These are phyloP conservation scores for Shiraia sp. DNA, from an alignment of 2,329 filamentous ascomycete species.

Conservation along the genomic window DNA sequence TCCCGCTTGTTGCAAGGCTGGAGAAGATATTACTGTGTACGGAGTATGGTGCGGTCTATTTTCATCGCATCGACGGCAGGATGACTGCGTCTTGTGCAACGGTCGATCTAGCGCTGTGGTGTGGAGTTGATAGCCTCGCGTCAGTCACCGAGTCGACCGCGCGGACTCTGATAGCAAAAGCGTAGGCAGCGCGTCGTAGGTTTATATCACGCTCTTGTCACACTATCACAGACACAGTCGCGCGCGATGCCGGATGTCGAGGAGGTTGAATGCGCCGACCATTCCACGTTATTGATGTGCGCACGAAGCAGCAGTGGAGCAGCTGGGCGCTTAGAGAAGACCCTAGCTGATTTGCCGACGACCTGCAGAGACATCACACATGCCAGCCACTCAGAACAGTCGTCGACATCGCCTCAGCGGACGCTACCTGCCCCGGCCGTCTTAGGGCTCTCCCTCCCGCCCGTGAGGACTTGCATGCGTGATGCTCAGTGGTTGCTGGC, in stretches of 20 bases:
- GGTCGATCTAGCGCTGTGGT: conserved; percentile 2
- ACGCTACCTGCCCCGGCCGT: conserved; percentile 25
- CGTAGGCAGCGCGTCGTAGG: conserved; percentile 1
- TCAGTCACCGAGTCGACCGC: background rate
- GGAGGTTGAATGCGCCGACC: conserved; percentile 8
- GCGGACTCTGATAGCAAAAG: background rate
- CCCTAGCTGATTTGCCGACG: conserved; percentile 21
- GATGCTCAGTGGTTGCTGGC: conserved; percentile 33
- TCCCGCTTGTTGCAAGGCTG: conserved; percentile 5
- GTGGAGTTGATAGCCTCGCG: background rate
- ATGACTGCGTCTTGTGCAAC: conserved; percentile 13
- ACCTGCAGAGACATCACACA: conserved; percentile 32
- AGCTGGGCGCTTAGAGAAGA: conserved; percentile 36
- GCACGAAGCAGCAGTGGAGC: conserved; percentile 14
- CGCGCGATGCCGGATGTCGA: conserved; percentile 11
- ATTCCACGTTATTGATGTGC: conserved; percentile 10
- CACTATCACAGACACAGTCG: conserved; percentile 31
- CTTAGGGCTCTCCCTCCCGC: conserved; percentile 31
- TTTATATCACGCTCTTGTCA: conserved; percentile 30
- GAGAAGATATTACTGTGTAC: conserved; percentile 16
- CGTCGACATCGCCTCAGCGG: conserved; percentile 13
- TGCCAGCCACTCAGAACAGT: conserved; percentile 19
- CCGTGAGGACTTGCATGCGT: conserved; percentile 21
- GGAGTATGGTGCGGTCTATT: conserved; percentile 2
- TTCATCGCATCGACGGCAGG: conserved; percentile 6